Base-by-base conservation (phyloP, 345 rosid genomes). In the Acer campestre region DNA sequence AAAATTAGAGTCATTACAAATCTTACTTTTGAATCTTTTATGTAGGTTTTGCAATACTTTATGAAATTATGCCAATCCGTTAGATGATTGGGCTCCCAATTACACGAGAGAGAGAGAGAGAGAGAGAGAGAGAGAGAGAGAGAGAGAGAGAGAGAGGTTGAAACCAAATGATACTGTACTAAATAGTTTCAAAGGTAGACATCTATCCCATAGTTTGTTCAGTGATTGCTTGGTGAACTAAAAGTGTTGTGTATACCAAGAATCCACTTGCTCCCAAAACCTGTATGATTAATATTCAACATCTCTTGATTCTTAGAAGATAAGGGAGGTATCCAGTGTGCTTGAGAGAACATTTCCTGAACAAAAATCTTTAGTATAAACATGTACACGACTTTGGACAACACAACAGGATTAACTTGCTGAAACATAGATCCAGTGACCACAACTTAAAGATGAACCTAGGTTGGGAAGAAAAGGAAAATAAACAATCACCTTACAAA, bases 351-450 rank as follows among this genome's bases (percentile, higher is more conserved):
- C 71, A 51, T 74, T 49, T 64, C 20, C 31, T 29, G 61, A 6
- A 49, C n/a, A 29, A 18, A 75, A 6, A 31, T 35, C 63, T 65
- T 9, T 67, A 75, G 78, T 22, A 49, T 35, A 51, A 49, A 65
- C 46, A 12, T 66, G 53, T 35, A 49, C 49, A 31, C 2, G 7
- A 35, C 5, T 51, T 48, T 51, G 51, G 65, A 27, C 12, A 25
- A 48, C n/a, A 17, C 49, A 51, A 75, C 7, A 75, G 20, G 14
- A 61, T 75, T 55, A 9, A 22, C 12, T 53, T 53, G 23, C 5
- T 51, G n/a, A 63, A 75, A 64, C 63, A 75, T 31, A 51, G 8
- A 75, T 0, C 27, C 42, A 46, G 55, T 20, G 16, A 74, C 59
- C 46, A 62, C 0, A 51, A 65, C 18, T 13, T 35, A 7, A 75